These are phyloP conservation scores for Lentinula guzmanii DNA, from an alignment of 768 basidiomycete species.

Conservation along the genomic window DNA sequence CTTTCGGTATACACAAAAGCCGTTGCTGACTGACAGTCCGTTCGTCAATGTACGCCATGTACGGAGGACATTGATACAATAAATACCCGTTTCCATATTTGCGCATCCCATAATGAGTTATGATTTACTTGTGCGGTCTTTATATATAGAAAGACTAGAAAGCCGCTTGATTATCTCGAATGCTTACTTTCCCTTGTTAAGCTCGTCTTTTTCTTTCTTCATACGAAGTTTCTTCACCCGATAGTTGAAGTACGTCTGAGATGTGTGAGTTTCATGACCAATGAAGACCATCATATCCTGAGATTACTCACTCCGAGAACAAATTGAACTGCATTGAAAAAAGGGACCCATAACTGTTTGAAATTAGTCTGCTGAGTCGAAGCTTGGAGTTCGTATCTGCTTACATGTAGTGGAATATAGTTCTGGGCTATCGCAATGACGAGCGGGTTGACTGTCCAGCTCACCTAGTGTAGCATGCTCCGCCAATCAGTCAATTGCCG, in stretches of 20 bases:
- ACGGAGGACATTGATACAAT: slow-evolving; percentile 10
- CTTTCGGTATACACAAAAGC: slow-evolving; percentile 32
- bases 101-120: too few species aligned
- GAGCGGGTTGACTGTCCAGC: slow-evolving; percentile 75
- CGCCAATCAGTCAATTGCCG: background rate
- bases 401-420: slow-evolving; percentile 71
- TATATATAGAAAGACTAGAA: too few species aligned
- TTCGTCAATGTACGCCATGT: slow-evolving; percentile 27
- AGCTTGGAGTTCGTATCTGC: slow-evolving; percentile 11
- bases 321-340: slow-evolving; percentile 78
- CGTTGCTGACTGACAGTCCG: slow-evolving; percentile 18
- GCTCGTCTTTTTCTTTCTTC: slow-evolving; percentile 43
- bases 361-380: slow-evolving; percentile 4
- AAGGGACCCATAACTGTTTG: slow-evolving; percentile 78
- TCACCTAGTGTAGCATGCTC: slow-evolving; percentile 41
- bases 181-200: slow-evolving; percentile 13
- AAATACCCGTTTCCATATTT: background rate
- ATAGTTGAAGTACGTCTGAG: slow-evolving; percentile 68
- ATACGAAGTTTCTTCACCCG: slow-evolving; percentile 60
- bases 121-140: too few species aligned
- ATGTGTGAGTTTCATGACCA: slow-evolving; percentile 2
- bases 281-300: background rate
- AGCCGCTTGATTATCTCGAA: background rate
- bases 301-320: slow-evolving; percentile 55
- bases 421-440: slow-evolving; percentile 73